Conservation (phyloP, 1,139 yeast genomes). For the Debaryomyces robertsiae region DNA sequence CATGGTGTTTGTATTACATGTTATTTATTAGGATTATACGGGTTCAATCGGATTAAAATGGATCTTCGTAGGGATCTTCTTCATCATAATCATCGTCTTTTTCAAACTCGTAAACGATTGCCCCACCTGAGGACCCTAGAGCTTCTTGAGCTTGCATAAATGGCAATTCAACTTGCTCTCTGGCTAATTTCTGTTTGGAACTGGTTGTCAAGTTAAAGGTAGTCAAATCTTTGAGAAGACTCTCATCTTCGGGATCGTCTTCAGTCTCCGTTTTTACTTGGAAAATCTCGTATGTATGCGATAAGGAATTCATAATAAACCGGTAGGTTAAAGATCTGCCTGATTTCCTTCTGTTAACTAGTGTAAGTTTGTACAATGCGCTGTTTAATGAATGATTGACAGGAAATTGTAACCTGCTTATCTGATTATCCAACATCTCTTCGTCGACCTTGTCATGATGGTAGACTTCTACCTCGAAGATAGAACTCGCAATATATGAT, state of each 20-base stretch:
- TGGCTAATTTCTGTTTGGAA: conserved; percentile 71
- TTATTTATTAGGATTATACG: too few relatives aligned
- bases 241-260: conserved; percentile 37
- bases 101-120: conserved; percentile 90
- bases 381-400: conserved; percentile 47
- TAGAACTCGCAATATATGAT: conserved; percentile 69
- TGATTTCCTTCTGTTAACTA: conserved; percentile 77
- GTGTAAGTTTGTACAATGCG: conserved; percentile 44
- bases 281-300: conserved; percentile 53
- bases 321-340: conserved; percentile 71
- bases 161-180: conserved; percentile 86
- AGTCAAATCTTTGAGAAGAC: conserved; percentile 68
- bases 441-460: conserved; percentile 34
- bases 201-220: conserved; percentile 85
- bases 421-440: conserved; percentile 49
- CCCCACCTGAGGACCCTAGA: conserved; percentile 75
- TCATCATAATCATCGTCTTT: conserved; percentile 90
- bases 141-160: conserved; percentile 81
- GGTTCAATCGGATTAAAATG: conserved; percentile 49
- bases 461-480: conserved; percentile 58
- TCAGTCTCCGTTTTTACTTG: conserved; percentile 25
- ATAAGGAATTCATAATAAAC: conserved; percentile 52
- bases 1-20: too few relatives aligned
- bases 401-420: conserved; percentile 52
- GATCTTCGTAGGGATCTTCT: conserved; percentile 97